Percentiles rank a stretch among this genome's conserved stretches.
Conservation (phyloP, 768 basidiomycete genomes). For the Pilatotrama ljubarskyi region DNA sequence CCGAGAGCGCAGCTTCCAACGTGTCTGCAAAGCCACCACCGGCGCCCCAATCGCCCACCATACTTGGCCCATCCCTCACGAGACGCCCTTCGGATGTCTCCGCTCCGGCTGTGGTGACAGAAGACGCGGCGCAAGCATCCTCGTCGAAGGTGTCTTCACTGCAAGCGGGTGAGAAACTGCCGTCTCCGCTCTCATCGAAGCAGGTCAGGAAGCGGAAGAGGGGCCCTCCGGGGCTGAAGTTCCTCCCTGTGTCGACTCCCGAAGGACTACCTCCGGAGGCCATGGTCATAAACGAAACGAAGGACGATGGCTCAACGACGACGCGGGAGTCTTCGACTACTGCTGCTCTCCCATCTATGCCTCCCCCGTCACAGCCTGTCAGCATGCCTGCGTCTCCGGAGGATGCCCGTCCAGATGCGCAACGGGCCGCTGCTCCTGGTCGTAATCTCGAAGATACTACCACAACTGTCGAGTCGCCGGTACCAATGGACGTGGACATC, state of each 20-base stretch:
- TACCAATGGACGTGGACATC: neutral
- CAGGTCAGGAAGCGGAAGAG: conserved; percentile 4
- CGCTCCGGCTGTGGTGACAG: neutral
- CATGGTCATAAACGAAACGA: neutral
- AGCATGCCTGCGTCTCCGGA: neutral
- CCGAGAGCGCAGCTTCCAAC: too few relatives aligned
- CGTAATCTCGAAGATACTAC: neutral
- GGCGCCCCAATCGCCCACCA: neutral
- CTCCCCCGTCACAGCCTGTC: neutral
- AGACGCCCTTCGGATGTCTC: neutral
- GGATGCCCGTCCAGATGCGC: neutral
- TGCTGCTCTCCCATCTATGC: neutral
- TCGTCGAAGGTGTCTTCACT: neutral
- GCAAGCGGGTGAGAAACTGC: neutral
- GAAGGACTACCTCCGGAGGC: neutral
- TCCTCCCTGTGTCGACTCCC: conserved; percentile 9
- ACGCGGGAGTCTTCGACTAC: neutral
- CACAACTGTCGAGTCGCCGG: neutral
- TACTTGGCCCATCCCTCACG: neutral
- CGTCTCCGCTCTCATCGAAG: conserved; percentile 7
- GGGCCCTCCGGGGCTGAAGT: conserved; percentile 22
- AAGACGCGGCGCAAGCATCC: neutral
- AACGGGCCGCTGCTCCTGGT: neutral
- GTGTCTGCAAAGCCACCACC: neutral
- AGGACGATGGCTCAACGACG: too few relatives aligned